Evolutionary conservation across 257 asterid species (phyloP), one percentile per base, ranked within the genome.

Genomic region (Nicotiana tabacum): DNA sequence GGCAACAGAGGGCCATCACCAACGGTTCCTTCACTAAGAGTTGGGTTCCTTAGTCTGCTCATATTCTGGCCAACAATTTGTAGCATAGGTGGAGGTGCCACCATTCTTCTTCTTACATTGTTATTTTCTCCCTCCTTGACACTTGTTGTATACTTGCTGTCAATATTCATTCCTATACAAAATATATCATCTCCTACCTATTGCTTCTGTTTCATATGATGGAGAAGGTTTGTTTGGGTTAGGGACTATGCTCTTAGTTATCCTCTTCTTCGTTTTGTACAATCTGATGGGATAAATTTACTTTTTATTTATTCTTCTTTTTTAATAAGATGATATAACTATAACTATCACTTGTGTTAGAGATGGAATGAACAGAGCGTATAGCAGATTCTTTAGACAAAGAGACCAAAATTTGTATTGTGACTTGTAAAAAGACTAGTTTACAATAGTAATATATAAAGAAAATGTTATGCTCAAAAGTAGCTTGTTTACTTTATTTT

Each of bases 1-100:
- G 60, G 84, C 7, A 62, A 37, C 60, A 77, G 65, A 68, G 84
- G 87, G 70, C 87, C 87, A 29, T 84, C 89, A n/a, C 89, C 84
- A 0, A 12, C 82, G 68, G 83, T 84, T 82, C 89, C 89, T 51
- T 81, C 82, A n/a, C 51, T 87, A 48, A 69, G 78, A 29, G 77
- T 84, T 29, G 83, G 66, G 33, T 65, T 84, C 5, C 82, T 86
- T 32, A 82, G 85, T 5, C 4, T 82, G 15, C 29, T 82, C 24
- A 60, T 82, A 37, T 51, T 82, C 65, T 82, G 86, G 79, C 82
- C 85, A 77, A 72, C 51, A 32, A 79, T 81, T 48, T 81, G 13
- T 37, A 32, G 74, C 11, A 51, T 61, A 18, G 46, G 33, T 77
- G 11, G 55, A 29, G 17, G 58, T 62, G 24, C 21, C 55, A 48